phyloP scores from a whole-genome alignment of 345 rosid genomes.

The Citrus maxima region DNA sequence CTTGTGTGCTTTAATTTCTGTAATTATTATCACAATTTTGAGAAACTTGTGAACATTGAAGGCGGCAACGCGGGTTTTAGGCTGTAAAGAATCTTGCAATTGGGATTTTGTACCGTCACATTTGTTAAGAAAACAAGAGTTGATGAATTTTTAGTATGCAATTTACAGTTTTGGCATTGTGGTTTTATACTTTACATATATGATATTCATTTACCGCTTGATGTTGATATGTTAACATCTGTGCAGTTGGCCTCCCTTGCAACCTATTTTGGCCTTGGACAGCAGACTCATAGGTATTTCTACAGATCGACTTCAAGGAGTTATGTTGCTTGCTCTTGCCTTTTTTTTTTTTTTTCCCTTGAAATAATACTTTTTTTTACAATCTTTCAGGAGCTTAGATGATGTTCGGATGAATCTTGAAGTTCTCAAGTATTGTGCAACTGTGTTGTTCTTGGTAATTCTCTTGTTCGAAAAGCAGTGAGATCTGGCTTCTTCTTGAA shows the following conservation, averaged over 20 bases:
- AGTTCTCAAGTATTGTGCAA: conserved; percentile 86
- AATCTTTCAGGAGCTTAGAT: conserved; percentile 73
- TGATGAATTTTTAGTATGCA: neutral
- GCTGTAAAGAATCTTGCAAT: neutral
- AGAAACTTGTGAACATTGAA: too few species aligned
- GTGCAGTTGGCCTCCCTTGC: conserved; percentile 87
- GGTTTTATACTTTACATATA: neutral
- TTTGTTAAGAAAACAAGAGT: neutral
- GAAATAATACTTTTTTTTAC: conserved; percentile 10
- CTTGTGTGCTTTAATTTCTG: neutral
- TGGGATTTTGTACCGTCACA: neutral
- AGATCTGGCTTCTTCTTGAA: neutral
- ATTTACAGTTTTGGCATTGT: neutral
- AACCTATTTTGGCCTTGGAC: conserved; percentile 75
- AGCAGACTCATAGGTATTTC: conserved; percentile 71
- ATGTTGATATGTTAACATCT: neutral
- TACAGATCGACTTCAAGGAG: neutral
- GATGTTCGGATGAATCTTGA: conserved; percentile 95
- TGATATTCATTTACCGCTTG: neutral
- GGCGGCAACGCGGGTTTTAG: neutral
- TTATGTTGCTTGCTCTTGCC: neutral
- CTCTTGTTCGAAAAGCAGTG: neutral
- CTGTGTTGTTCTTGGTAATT: conserved; percentile 86
- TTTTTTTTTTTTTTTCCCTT: neutral
- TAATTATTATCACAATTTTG: neutral